Conservation (phyloP, 306 rosid species). For the Pueraria montana region DNA sequence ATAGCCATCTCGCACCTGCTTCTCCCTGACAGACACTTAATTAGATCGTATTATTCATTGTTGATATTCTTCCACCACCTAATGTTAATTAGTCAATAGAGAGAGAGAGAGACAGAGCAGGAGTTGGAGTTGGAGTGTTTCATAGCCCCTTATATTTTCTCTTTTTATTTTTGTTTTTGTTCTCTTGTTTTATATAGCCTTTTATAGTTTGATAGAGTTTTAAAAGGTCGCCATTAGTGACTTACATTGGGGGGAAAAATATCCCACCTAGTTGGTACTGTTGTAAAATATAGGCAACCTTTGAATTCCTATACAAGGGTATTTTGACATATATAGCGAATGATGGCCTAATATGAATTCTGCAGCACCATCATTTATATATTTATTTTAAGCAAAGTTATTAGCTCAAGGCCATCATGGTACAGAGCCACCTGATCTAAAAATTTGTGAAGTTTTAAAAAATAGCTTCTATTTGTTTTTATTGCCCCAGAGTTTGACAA, state of each 20-base stretch:
- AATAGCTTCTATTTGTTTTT: background rate
- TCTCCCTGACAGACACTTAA: constrained; percentile 30
- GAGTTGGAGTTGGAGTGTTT: background rate
- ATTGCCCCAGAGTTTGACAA: background rate
- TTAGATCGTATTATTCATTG: background rate
- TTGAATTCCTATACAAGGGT: constrained; percentile 6
- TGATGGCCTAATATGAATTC: constrained; percentile 23
- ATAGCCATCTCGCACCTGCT: constrained; percentile 9
- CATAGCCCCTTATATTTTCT: background rate
- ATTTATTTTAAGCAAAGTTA: background rate
- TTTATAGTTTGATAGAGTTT: constrained; percentile 32
- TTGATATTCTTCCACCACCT: constrained; percentile 26
- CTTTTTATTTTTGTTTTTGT: background rate
- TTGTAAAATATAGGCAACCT: constrained; percentile 41
- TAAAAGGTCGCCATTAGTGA: background rate
- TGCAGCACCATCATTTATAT: background rate
- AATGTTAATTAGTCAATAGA: background rate
- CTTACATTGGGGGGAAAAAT: background rate
- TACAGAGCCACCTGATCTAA: background rate
- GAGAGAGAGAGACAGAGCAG: too few relatives aligned
- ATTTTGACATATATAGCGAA: constrained; percentile 32
- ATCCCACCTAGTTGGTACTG: constrained; percentile 14
- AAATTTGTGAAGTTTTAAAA: too few relatives aligned
- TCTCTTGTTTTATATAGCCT: background rate
- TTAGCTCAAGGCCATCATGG: background rate